phyloP scores from a whole-genome alignment of 768 basidiomycete genomes.

The Pleurotus tuber-regium region DNA sequence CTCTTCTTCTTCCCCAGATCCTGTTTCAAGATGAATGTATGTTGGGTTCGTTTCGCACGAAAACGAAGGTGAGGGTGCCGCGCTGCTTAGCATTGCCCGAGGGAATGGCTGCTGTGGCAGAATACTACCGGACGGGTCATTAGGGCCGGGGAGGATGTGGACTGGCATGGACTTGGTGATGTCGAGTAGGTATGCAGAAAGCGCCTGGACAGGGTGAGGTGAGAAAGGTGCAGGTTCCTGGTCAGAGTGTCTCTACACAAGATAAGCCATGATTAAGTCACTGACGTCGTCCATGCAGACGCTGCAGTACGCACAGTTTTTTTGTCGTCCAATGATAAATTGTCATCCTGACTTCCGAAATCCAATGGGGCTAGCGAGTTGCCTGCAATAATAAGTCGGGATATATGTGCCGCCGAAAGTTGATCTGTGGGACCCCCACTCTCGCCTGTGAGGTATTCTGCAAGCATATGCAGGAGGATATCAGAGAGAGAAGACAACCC shows the following conservation, averaged over 20 bases:
- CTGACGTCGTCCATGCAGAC: not conserved
- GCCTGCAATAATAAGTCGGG: slow-evolving; percentile 85
- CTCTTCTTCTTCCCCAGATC: slow-evolving; percentile 27
- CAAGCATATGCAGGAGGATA: slow-evolving; percentile 79
- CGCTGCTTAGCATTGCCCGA: slow-evolving; percentile 81
- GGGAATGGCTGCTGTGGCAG: slow-evolving; percentile 95
- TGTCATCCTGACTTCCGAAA: slow-evolving; percentile 28
- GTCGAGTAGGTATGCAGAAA: slow-evolving; percentile 72
- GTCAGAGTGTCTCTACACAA: slow-evolving; percentile 57
- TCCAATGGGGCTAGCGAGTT: slow-evolving; percentile 70
- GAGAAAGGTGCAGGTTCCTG: slow-evolving; percentile 68
- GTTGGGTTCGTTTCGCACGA: slow-evolving; percentile 85
- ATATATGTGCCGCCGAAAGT: slow-evolving; percentile 64
- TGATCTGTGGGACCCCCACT: slow-evolving; percentile 68
- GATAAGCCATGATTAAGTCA: not conserved
- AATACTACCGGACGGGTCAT: slow-evolving; percentile 85
- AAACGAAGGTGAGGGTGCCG: slow-evolving; percentile 60
- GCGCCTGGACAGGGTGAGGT: slow-evolving; percentile 66
- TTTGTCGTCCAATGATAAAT: slow-evolving; percentile 39
- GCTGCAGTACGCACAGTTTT: slow-evolving; percentile 48
- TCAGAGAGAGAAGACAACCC: slow-evolving; percentile 62
- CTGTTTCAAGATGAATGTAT: slow-evolving; percentile 68
- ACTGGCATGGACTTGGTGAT: slow-evolving; percentile 77
- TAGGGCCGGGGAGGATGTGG: slow-evolving; percentile 83
- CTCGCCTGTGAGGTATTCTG: slow-evolving; percentile 88